Evolutionary conservation across 306 rosid species (phyloP).

Genomic region (Quercus suber): DNA sequence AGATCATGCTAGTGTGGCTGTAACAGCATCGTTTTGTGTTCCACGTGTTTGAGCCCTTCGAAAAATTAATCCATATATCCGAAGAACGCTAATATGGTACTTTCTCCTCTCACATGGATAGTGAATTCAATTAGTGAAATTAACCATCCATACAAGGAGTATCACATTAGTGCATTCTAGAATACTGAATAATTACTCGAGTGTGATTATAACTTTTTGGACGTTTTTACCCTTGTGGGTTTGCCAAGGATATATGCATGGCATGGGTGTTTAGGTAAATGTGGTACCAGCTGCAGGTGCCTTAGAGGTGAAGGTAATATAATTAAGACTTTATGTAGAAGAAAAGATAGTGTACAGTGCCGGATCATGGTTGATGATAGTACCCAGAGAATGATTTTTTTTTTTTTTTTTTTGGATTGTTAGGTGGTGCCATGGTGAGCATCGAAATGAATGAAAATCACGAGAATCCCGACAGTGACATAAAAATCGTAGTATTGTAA

Average conservation of each 20-base stretch:
- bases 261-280: conserved; percentile 32
- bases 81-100: no score
- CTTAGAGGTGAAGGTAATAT: conserved; percentile 21
- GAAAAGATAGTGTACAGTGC: conserved; percentile 41
- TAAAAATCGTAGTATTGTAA: neutral
- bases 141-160: no score
- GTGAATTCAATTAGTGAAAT: no score
- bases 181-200: neutral
- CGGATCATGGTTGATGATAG: conserved; percentile 21
- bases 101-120: no score
- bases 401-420: conserved; percentile 15
- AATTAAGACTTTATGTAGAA: conserved; percentile 44
- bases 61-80: fast-evolving
- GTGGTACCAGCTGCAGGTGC: neutral
- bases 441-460: conserved; percentile 56
- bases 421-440: conserved; percentile 29
- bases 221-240: conserved; percentile 5
- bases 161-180: no score
- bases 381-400: conserved; percentile 13
- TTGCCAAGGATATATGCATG: neutral
- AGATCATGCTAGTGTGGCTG: conserved; percentile 62
- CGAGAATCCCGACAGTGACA: conserved; percentile 46
- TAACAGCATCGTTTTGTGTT: conserved; percentile 53
- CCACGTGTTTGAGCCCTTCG: conserved; percentile 14
- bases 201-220: neutral